Percentiles rank a stretch among this genome's conserved stretches.
phyloP scores from a whole-genome alignment of 2,329 filamentous ascomycete species.

The Sphaerulina populicola region DNA sequence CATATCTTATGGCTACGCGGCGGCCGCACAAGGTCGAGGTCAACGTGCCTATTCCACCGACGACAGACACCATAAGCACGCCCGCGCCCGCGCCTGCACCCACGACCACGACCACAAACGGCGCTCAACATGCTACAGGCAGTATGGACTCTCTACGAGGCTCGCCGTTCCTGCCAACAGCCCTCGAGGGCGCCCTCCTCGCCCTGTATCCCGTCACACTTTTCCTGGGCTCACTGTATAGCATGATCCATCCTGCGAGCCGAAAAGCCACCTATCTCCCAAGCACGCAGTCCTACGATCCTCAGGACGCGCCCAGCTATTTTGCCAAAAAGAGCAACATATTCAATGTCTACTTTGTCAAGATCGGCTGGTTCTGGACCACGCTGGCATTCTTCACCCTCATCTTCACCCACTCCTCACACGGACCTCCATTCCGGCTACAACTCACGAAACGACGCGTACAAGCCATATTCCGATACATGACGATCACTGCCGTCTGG shows the following conservation, averaged over 20 bases:
- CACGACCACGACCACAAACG: neutral
- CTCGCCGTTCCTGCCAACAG: conserved; percentile 60
- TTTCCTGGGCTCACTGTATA: conserved; percentile 72
- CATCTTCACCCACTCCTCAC: conserved; percentile 57
- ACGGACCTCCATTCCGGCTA: conserved; percentile 37
- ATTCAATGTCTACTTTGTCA: conserved; percentile 89
- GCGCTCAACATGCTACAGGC: conserved; percentile 1
- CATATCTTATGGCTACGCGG: conserved; percentile 5
- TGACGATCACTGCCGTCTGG: conserved; percentile 68
- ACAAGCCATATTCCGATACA: conserved; percentile 61
- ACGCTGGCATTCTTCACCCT: conserved; percentile 66
- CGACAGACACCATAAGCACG: neutral
- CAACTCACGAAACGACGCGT: conserved; percentile 41
- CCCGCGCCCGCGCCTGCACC: neutral
- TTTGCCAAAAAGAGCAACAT: conserved; percentile 91
- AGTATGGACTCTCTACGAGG: conserved; percentile 14
- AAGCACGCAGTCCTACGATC: conserved; percentile 54
- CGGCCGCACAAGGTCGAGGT: conserved; percentile 6
- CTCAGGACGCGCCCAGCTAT: conserved; percentile 60
- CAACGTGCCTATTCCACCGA: conserved; percentile 5
- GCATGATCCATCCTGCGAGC: conserved; percentile 67
- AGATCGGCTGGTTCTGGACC: conserved; percentile 90
- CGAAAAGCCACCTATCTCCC: conserved; percentile 55
- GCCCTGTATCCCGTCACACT: conserved; percentile 69
- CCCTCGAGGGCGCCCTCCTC: conserved; percentile 57